Percentiles rank a stretch among this genome's conserved stretches.
Conservation (phyloP, 345 rosid genomes). For the Raphanus raphanistrum region DNA sequence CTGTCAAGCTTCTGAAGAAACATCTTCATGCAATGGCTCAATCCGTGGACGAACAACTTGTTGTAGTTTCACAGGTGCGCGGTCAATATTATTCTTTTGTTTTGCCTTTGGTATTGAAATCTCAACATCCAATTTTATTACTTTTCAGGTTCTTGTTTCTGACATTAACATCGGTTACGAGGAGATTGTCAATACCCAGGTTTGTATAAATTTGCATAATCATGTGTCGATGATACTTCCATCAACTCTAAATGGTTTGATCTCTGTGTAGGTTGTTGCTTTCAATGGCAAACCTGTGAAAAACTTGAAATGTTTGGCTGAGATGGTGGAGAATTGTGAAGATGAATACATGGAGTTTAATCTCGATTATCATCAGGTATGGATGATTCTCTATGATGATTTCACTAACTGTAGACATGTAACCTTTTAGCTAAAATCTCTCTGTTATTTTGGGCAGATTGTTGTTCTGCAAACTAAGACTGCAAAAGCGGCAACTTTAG, state of each 20-base stretch:
- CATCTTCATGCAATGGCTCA: constrained; percentile 89
- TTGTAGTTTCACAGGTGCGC: constrained; percentile 83
- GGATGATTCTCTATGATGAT: not conserved
- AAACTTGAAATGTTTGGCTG: constrained; percentile 77
- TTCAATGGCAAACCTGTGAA: constrained; percentile 82
- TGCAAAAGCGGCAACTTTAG: constrained; percentile 79
- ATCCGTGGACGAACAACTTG: constrained; percentile 78
- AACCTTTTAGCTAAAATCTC: constrained; percentile 12
- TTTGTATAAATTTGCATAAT: constrained; percentile 21
- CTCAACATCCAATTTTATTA: not conserved
- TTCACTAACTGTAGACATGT: not conserved
- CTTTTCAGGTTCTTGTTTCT: constrained; percentile 80
- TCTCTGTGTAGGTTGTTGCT: constrained; percentile 65
- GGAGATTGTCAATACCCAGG: constrained; percentile 93
- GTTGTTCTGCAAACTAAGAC: constrained; percentile 65
- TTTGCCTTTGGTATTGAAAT: not conserved
- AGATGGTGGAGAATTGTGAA: constrained; percentile 78
- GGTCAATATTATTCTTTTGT: not conserved
- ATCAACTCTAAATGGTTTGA: not conserved
- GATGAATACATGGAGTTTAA: constrained; percentile 78
- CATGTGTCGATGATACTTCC: not conserved
- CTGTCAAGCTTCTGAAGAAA: constrained; percentile 84
- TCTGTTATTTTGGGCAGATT: constrained; percentile 44
- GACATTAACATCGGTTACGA: constrained; percentile 92
- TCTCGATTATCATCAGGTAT: constrained; percentile 83